Evolutionary conservation across 768 basidiomycete species (phyloP).

Genomic region (Brasilioporus rufonigricans): DNA sequence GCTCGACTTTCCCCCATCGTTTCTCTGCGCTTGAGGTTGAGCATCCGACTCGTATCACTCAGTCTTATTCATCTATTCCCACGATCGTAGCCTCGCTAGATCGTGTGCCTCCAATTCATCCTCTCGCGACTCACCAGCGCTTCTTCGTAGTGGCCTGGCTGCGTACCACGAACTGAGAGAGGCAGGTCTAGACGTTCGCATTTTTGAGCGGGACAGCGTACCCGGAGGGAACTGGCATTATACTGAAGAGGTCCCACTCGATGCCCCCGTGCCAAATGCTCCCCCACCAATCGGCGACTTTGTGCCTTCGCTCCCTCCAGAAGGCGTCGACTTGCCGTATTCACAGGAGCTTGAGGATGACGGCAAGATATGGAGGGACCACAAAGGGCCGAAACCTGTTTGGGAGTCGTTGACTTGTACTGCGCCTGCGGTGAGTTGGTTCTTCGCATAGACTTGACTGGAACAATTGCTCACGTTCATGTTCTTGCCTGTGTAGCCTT

Average conservation of each 20-base stretch:
- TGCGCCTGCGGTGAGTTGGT: conserved; percentile 8
- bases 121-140: not conserved
- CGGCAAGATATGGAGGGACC: conserved; percentile 3
- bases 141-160: conserved; percentile 7
- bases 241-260: too few relatives aligned
- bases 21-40: too few relatives aligned
- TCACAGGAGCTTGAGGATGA: conserved; percentile 9
- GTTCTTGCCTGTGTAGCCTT: not conserved
- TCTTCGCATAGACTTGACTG: not conserved
- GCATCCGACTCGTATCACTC: too few relatives aligned
- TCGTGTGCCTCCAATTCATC: too few relatives aligned
- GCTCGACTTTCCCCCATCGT: too few relatives aligned
- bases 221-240: too few relatives aligned
- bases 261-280: conserved; percentile 11
- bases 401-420: conserved; percentile 16
- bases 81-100: too few relatives aligned
- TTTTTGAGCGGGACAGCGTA: too few relatives aligned
- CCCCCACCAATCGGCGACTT: conserved; percentile 7
- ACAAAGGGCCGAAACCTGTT: conserved; percentile 11
- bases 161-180: too few relatives aligned
- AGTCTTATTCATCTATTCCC: too few relatives aligned
- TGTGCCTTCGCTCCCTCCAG: conserved; percentile 9
- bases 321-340: conserved; percentile 6
- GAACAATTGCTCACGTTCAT: not conserved
- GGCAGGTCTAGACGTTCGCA: too few relatives aligned